These are phyloP conservation scores for Gossypium trilobum DNA, from an alignment of 441 rosid species.

Conservation along the genomic window DNA sequence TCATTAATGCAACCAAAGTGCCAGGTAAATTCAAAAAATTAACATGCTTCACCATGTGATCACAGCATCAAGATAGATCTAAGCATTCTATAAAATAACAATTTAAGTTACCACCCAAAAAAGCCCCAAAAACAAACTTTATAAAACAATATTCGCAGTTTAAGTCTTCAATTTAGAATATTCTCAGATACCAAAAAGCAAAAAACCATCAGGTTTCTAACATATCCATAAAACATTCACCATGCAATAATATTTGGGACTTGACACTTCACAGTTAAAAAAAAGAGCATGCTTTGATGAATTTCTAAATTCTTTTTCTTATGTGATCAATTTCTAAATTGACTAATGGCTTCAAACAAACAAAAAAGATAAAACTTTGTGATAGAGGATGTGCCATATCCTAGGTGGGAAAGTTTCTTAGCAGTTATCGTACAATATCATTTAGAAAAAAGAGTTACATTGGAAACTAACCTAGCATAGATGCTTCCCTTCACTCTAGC, in stretches of 20 bases:
- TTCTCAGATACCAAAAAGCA: not conserved
- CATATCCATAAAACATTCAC: not conserved
- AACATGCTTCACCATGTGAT: not conserved
- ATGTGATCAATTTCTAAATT: not conserved
- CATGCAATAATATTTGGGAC: not conserved
- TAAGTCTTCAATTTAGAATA: not conserved
- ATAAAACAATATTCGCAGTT: not conserved
- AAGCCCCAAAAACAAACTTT: not conserved
- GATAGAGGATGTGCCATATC: not conserved
- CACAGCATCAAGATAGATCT: not conserved
- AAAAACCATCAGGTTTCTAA: not conserved
- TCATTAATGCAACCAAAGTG: not conserved
- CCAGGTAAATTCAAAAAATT: not conserved
- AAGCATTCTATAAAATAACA: not conserved
- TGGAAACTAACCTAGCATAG: conserved; percentile 47
- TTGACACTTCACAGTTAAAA: not conserved
- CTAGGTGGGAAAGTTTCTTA: not conserved
- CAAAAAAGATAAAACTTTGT: not conserved
- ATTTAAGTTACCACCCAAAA: conserved; percentile 3
- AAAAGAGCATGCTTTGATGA: not conserved
- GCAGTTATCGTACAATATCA: not conserved
- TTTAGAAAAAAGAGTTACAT: conserved; percentile 6
- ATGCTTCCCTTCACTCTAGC: conserved; percentile 66
- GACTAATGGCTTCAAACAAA: not conserved
- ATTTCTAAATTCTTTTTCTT: not conserved